Conservation (phyloP, 768 basidiomycete genomes). For the Astraeus odoratus region DNA sequence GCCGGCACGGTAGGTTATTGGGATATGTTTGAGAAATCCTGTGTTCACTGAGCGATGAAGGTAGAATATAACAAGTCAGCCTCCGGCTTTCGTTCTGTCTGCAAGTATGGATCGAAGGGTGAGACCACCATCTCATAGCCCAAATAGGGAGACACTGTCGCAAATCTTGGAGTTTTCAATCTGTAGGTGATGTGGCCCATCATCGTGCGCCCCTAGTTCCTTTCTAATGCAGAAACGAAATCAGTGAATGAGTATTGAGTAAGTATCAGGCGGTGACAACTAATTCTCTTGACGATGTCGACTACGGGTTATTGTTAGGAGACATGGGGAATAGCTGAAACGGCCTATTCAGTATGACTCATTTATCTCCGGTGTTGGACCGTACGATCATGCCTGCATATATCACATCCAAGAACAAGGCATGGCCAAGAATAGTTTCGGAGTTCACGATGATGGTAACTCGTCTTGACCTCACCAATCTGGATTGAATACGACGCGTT, state of each 20-base stretch:
- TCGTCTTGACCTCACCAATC: conserved; percentile 16
- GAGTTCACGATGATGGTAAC: conserved; percentile 20
- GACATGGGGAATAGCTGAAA: conserved; percentile 31
- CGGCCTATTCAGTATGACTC: conserved; percentile 11
- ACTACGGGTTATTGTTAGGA: conserved; percentile 34
- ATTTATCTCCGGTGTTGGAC: conserved; percentile 16
- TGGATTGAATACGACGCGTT: conserved; percentile 33
- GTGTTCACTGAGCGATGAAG: conserved; percentile 46
- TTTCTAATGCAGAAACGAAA: conserved; percentile 9
- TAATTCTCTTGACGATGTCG: conserved; percentile 16
- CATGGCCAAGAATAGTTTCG: conserved; percentile 32
- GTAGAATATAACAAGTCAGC: conserved; percentile 34
- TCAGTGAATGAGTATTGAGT: conserved; percentile 11
- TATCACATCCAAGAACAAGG: conserved; percentile 26
- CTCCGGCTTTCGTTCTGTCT: conserved; percentile 8
- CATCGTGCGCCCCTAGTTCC: conserved; percentile 1
- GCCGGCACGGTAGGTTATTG: conserved; percentile 27
- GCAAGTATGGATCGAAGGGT: conserved; percentile 14
- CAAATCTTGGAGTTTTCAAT: conserved; percentile 16
- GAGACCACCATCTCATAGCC: conserved; percentile 24
- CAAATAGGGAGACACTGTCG: conserved; percentile 34
- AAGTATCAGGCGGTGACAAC: conserved; percentile 15
- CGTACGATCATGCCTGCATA: conserved; percentile 32
- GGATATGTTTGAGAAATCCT: conserved; percentile 43
- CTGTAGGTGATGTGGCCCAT: neutral